Percentiles rank a stretch among this genome's conserved stretches.
These are phyloP conservation scores for Cicer pinnatifidum DNA, from an alignment of 306 rosid genomes.

Conservation along the genomic window DNA sequence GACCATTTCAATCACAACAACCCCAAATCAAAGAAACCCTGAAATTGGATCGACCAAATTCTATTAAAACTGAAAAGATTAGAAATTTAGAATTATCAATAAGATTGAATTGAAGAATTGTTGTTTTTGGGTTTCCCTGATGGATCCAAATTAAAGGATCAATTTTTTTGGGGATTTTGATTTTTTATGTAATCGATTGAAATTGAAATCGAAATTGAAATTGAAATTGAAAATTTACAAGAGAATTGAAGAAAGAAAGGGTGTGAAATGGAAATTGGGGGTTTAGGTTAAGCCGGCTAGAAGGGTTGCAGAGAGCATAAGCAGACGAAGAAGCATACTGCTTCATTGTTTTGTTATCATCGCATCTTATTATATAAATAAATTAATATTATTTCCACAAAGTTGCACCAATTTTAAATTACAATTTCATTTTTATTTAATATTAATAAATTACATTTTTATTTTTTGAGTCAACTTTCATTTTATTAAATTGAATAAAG, in stretches of 20 bases:
- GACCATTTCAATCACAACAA: constrained; percentile 75
- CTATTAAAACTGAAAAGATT: constrained; percentile 18
- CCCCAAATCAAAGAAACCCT: constrained; percentile 28
- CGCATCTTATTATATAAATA: neutral
- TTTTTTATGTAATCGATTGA: neutral
- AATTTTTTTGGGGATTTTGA: neutral
- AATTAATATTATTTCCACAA: too few species aligned
- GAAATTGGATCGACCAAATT: constrained; percentile 55
- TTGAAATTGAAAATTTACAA: neutral
- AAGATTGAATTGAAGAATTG: constrained; percentile 50
- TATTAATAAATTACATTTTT: too few species aligned
- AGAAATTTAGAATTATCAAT: constrained; percentile 29
- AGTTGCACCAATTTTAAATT: too few species aligned
- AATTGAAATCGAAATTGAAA: constrained; percentile 5
- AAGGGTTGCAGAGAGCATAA: constrained; percentile 39
- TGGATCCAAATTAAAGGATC: constrained; percentile 33
- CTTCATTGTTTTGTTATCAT: constrained; percentile 43
- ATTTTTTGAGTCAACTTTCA: too few species aligned
- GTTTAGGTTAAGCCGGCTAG: constrained; percentile 48
- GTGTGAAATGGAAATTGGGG: constrained; percentile 39
- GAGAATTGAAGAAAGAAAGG: neutral
- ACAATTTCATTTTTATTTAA: too few species aligned
- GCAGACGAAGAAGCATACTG: constrained; percentile 54
- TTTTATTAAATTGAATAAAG: too few species aligned
- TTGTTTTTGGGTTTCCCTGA: constrained; percentile 37